phyloP scores from a whole-genome alignment of 1,139 yeast species.

The Pichia sp. region DNA sequence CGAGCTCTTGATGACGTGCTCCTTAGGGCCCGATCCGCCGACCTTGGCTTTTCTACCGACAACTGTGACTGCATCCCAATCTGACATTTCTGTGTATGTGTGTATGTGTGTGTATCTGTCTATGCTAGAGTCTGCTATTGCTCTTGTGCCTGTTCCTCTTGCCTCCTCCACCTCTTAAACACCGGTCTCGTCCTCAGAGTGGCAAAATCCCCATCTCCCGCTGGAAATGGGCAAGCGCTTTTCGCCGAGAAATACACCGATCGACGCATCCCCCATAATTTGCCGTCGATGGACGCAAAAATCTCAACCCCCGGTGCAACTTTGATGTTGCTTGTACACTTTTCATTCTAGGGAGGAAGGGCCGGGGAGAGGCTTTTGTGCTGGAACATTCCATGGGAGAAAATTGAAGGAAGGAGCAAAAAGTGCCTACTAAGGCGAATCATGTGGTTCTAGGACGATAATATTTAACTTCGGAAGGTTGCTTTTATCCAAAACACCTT shows the following conservation, averaged over 20 bases:
- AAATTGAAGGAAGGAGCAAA: no score
- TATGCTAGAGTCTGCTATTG: background rate
- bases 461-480: no score
- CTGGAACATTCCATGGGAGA: no score
- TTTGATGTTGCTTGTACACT: no score
- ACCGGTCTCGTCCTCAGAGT: background rate
- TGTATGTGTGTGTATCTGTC: background rate
- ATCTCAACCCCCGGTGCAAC: no score
- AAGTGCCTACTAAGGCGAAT: no score
- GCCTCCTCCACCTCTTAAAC: background rate
- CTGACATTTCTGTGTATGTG: constrained; percentile 37
- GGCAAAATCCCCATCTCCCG: background rate
- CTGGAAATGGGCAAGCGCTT: background rate
- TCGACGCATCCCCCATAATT: background rate
- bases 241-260: background rate
- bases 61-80: constrained; percentile 87
- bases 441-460: no score
- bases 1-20: constrained; percentile 72
- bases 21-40: constrained; percentile 77
- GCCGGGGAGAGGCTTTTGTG: no score
- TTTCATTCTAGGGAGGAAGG: no score
- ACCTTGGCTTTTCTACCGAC: constrained; percentile 86
- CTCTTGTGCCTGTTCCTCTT: background rate
- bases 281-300: background rate
- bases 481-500: no score